Conservation (phyloP, 768 basidiomycete species). For the Termitomyces sp. region DNA sequence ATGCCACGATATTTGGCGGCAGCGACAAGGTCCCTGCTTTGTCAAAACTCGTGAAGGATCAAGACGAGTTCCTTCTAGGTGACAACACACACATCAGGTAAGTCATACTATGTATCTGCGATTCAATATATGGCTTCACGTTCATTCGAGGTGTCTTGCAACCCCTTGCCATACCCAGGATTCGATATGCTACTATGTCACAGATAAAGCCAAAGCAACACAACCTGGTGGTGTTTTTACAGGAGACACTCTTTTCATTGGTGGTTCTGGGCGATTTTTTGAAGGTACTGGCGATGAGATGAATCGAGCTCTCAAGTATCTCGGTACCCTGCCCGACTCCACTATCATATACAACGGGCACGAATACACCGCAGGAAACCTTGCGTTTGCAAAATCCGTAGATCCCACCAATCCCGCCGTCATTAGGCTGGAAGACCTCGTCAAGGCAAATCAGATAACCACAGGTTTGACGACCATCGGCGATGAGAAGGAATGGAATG, state of each 20-base stretch:
- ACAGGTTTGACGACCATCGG: slow-evolving; percentile 85
- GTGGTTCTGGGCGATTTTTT: slow-evolving; percentile 92
- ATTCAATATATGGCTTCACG: slow-evolving; percentile 3
- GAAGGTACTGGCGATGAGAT: slow-evolving; percentile 80
- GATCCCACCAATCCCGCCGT: slow-evolving; percentile 58
- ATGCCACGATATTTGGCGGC: slow-evolving; percentile 72
- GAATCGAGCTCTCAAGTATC: slow-evolving; percentile 65
- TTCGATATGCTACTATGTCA: slow-evolving; percentile 88
- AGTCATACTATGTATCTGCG: neutral
- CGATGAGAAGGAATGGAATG: slow-evolving; percentile 93
- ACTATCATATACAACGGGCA: slow-evolving; percentile 88
- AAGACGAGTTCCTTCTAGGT: slow-evolving; percentile 73
- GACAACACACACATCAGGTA: slow-evolving; percentile 57
- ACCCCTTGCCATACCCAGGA: slow-evolving; percentile 96
- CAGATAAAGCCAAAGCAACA: slow-evolving; percentile 35
- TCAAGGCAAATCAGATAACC: slow-evolving; percentile 54
- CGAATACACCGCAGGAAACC: slow-evolving; percentile 78
- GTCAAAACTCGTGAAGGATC: slow-evolving; percentile 73
- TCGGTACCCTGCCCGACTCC: slow-evolving; percentile 69
- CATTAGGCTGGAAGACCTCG: slow-evolving; percentile 50
- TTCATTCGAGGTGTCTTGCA: slow-evolving; percentile 57
- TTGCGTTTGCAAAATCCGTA: slow-evolving; percentile 64
- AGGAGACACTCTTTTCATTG: slow-evolving; percentile 88
- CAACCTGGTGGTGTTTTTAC: slow-evolving; percentile 84
- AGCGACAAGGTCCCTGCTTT: slow-evolving; percentile 62